Evolutionary conservation across 2,329 filamentous ascomycete species (phyloP).

Genomic region (Paecilomyces niveus): DNA sequence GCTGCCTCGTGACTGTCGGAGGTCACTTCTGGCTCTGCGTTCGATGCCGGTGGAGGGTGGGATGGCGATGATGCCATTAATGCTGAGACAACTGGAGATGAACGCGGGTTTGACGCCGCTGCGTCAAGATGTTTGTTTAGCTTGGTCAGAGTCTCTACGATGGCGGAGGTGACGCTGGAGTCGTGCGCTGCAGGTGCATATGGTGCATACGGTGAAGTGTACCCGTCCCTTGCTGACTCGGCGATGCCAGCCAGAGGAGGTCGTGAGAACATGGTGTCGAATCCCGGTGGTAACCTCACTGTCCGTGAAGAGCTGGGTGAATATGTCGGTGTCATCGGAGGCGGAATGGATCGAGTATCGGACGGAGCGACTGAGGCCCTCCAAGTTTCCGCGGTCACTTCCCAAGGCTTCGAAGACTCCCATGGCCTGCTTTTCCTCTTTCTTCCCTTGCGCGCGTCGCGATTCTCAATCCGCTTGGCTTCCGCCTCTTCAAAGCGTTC

Average conservation of each 20-base stretch:
- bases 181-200: conserved; percentile 8
- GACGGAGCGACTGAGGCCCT: not conserved
- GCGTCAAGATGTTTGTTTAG: conserved; percentile 31
- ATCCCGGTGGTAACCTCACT: conserved; percentile 29
- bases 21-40: not conserved
- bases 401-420: conserved; percentile 3
- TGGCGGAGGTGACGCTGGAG: conserved; percentile 21
- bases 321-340: not conserved
- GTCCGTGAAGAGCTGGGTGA: conserved; percentile 10
- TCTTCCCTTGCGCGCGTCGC: conserved; percentile 23
- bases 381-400: conserved; percentile 1
- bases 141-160: conserved; percentile 30
- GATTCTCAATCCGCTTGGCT: conserved; percentile 27
- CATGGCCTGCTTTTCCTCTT: conserved; percentile 18
- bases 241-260: conserved; percentile 1
- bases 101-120: conserved; percentile 11
- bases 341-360: not conserved
- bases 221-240: not conserved
- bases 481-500: conserved; percentile 32
- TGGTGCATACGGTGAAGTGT: conserved; percentile 2
- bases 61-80: conserved; percentile 5
- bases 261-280: conserved; percentile 31
- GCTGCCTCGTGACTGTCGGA: not conserved
- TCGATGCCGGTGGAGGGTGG: not conserved
- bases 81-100: conserved; percentile 18